Percentiles rank a stretch among this genome's conserved stretches.
phyloP scores from a whole-genome alignment of 208 protist species.

The Acanthamoeba triangularis region DNA sequence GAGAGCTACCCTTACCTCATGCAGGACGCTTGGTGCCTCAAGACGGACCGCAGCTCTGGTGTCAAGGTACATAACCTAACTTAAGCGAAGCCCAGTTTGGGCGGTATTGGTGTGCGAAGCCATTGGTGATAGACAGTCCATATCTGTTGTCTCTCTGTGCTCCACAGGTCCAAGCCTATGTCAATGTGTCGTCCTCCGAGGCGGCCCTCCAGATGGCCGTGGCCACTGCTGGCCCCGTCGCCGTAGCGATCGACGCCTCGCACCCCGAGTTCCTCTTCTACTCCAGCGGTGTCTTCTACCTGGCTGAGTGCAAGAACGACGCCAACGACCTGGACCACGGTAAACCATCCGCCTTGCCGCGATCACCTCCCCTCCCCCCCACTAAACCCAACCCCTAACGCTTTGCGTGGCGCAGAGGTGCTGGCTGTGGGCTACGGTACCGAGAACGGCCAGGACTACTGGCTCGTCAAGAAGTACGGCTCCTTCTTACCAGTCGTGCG shows the following conservation, averaged over 20 bases:
- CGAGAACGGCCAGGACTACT: slow-evolving; percentile 84
- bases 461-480: slow-evolving; percentile 86
- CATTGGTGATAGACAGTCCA: too few relatives aligned
- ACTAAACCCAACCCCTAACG: not conserved
- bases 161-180: slow-evolving; percentile 7
- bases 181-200: slow-evolving; percentile 86
- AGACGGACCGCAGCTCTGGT: slow-evolving; percentile 52
- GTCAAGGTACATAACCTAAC: not conserved
- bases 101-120: not conserved
- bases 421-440: slow-evolving; percentile 89
- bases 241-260: slow-evolving; percentile 95
- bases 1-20: slow-evolving; percentile 46
- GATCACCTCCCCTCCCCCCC: not conserved
- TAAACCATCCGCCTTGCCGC: slow-evolving; percentile 84
- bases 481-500: not conserved
- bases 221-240: slow-evolving; percentile 25
- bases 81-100: too few relatives aligned
- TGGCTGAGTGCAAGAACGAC: slow-evolving; percentile 84
- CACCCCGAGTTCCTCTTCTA: slow-evolving; percentile 92
- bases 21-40: slow-evolving; percentile 59
- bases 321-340: slow-evolving; percentile 29
- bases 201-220: slow-evolving; percentile 74
- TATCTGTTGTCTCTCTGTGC: not conserved
- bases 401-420: slow-evolving; percentile 81
- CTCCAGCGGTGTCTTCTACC: slow-evolving; percentile 91